A percentile compares a stretch with the other conserved stretches of the same genome.
Conservation (phyloP, 306 rosid species). For the Abrus precatorius region DNA sequence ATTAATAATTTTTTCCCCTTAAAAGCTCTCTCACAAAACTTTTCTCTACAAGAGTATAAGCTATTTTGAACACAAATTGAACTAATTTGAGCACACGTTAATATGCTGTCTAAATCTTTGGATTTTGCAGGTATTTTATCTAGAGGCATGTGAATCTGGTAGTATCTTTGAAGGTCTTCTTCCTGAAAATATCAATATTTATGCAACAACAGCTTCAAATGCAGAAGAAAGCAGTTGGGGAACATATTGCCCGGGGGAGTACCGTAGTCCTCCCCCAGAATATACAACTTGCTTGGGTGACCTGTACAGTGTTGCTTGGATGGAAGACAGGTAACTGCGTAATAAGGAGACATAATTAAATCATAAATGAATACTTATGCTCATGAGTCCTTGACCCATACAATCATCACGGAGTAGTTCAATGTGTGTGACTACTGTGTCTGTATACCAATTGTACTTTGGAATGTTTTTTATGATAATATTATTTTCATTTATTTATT, state of each 20-base stretch:
- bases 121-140: conserved; percentile 87
- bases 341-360: conserved; percentile 32
- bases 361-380: conserved; percentile 1
- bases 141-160: conserved; percentile 98
- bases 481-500: background rate
- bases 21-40: conserved; percentile 13
- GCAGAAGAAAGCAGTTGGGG: conserved; percentile 99
- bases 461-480: background rate
- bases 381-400: no score
- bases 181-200: conserved; percentile 80
- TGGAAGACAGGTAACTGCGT: conserved; percentile 90
- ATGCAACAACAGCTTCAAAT: conserved; percentile 92
- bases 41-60: background rate
- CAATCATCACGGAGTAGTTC: conserved; percentile 22
- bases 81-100: background rate
- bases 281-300: conserved; percentile 95
- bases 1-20: background rate
- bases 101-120: background rate
- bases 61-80: conserved; percentile 20
- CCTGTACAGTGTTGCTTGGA: conserved; percentile 94
- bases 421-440: conserved; percentile 17
- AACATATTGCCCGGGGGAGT: conserved; percentile 93
- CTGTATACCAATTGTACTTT: background rate
- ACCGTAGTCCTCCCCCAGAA: conserved; percentile 93
- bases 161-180: conserved; percentile 99